Conservation (phyloP, 345 rosid genomes). For the Gossypium bickii region DNA sequence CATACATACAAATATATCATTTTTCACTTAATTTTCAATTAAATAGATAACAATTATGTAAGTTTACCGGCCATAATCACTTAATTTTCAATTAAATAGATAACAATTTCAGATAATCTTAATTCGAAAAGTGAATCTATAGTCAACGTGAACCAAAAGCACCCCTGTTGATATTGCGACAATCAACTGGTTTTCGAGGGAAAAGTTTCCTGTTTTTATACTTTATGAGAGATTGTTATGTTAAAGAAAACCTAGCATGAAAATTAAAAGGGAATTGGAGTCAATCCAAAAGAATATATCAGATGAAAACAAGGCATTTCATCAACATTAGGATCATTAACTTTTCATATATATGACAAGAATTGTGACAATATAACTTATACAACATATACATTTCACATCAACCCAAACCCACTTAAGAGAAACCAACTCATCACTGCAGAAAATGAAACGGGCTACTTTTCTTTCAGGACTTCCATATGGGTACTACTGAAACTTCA, state of each 20-base stretch:
- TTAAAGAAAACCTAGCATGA: background rate
- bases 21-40: background rate
- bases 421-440: no score
- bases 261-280: background rate
- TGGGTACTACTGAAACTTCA: constrained; percentile 18
- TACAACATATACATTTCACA: constrained; percentile 20
- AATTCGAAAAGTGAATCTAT: no score
- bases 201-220: background rate
- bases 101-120: no score
- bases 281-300: background rate
- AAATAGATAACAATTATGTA: no score
- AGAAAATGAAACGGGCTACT: constrained; percentile 16
- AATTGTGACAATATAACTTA: constrained; percentile 20
- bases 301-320: constrained; percentile 14
- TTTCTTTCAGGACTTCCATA: constrained; percentile 24
- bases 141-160: no score
- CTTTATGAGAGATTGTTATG: background rate
- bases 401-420: background rate
- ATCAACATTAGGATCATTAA: constrained; percentile 26
- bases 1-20: background rate
- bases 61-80: no score
- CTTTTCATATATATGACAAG: constrained; percentile 33
- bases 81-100: no score
- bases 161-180: no score
- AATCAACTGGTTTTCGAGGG: background rate